phyloP scores from a whole-genome alignment of 2,329 filamentous ascomycete species.

The Pseudonectria buxi region DNA sequence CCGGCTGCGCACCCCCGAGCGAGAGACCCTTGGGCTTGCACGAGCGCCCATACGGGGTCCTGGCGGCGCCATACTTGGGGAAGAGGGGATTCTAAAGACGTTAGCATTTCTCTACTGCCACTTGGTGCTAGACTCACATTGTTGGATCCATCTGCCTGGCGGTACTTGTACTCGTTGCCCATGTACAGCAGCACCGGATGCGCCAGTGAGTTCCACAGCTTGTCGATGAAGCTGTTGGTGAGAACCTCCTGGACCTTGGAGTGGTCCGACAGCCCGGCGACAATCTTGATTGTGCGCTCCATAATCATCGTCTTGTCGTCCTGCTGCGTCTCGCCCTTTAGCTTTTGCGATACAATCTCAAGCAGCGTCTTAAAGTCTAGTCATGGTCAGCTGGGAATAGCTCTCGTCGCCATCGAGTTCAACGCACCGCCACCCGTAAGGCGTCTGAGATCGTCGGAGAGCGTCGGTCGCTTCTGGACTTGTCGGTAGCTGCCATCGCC shows the following conservation, averaged over 20 bases:
- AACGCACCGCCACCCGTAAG: slow-evolving; percentile 3
- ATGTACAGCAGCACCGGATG: slow-evolving; percentile 65
- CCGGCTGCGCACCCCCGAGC: slow-evolving; percentile 56
- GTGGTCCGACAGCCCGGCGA: slow-evolving; percentile 54
- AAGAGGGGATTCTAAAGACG: slow-evolving; percentile 51
- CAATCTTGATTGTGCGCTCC: slow-evolving; percentile 65
- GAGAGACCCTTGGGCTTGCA: slow-evolving; percentile 52
- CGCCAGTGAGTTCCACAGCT: slow-evolving; percentile 65
- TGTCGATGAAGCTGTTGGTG: slow-evolving; percentile 60
- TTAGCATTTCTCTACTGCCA: background rate
- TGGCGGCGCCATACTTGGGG: slow-evolving; percentile 60
- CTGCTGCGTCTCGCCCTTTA: slow-evolving; percentile 54
- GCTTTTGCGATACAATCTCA: slow-evolving; percentile 53
- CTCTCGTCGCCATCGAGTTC: too few relatives aligned
- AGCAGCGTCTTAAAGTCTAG: slow-evolving; percentile 57
- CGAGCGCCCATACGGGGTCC: slow-evolving; percentile 59
- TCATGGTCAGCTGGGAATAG: slow-evolving; percentile 2
- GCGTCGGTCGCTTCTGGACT: slow-evolving; percentile 36
- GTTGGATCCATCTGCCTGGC: slow-evolving; percentile 62
- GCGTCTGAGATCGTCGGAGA: slow-evolving; percentile 17
- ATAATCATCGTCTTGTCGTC: slow-evolving; percentile 76
- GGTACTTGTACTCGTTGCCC: slow-evolving; percentile 56
- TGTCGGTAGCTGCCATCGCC: slow-evolving; percentile 55
- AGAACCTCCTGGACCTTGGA: slow-evolving; percentile 57
- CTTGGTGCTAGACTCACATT: slow-evolving; percentile 41